phyloP scores from a whole-genome alignment of 306 rosid genomes.

The Quercus alba region DNA sequence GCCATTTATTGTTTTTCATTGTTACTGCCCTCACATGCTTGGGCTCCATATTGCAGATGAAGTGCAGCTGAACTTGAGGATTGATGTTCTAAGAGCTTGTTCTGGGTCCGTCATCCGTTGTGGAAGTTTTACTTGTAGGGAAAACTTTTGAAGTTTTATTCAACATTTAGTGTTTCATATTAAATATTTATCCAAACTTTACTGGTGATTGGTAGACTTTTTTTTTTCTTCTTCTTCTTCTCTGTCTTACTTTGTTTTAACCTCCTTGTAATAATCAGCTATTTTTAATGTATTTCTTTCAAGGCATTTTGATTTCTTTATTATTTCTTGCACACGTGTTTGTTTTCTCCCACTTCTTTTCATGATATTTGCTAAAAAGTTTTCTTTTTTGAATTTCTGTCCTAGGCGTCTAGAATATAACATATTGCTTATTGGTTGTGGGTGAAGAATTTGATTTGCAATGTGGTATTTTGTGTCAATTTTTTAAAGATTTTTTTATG shows the following conservation, averaged over 20 bases:
- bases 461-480: too few relatives aligned
- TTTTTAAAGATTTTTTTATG: neutral
- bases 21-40: constrained; percentile 18
- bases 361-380: neutral
- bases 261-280: neutral
- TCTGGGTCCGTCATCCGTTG: constrained; percentile 9
- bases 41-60: constrained; percentile 35
- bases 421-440: neutral
- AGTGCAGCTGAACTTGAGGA: constrained; percentile 30
- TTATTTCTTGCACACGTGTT: neutral
- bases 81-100: constrained; percentile 26
- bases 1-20: neutral
- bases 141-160: constrained; percentile 7
- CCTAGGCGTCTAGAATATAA: neutral
- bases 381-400: neutral
- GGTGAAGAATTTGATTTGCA: neutral
- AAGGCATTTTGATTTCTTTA: constrained; percentile 7
- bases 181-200: neutral
- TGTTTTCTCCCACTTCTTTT: neutral
- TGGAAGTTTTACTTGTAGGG: constrained; percentile 10
- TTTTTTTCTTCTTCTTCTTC: neutral
- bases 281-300: neutral
- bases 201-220: constrained; percentile 3
- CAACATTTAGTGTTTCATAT: neutral
- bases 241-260: neutral